A percentile compares a stretch with the other conserved stretches of the same genome.
Conservation (phyloP, 208 protist species). For the Phytomonas francai region DNA sequence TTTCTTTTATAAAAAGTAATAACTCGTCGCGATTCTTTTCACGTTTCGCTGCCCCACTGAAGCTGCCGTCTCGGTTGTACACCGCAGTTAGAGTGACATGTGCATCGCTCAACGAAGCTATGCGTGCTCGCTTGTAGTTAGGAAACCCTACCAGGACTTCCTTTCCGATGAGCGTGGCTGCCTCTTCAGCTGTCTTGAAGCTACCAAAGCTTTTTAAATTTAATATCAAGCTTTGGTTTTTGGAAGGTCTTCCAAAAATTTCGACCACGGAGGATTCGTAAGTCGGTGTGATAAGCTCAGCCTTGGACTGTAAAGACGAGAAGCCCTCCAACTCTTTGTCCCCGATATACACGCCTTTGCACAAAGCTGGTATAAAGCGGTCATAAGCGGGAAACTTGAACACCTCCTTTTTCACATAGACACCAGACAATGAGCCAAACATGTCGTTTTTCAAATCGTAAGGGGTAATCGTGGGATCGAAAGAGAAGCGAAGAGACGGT, state of each 20-base stretch:
- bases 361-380: constrained; percentile 56
- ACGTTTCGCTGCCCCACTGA: constrained; percentile 42
- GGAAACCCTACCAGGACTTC: constrained; percentile 85
- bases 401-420: constrained; percentile 33
- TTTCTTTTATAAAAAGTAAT: constrained; percentile 45
- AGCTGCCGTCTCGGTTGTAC: constrained; percentile 50
- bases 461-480: constrained; percentile 43
- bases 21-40: constrained; percentile 65
- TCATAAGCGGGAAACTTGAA: constrained; percentile 46
- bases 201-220: constrained; percentile 25
- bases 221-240: constrained; percentile 72
- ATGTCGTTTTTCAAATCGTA: constrained; percentile 44
- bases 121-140: constrained; percentile 78
- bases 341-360: constrained; percentile 40
- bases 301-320: constrained; percentile 64
- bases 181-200: constrained; percentile 24
- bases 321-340: constrained; percentile 70
- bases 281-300: constrained; percentile 26
- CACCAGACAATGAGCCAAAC: constrained; percentile 48
- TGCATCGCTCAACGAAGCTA: constrained; percentile 60
- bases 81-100: constrained; percentile 28
- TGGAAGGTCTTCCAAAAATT: constrained; percentile 68
- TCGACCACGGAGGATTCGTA: constrained; percentile 55
- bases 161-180: constrained; percentile 47
- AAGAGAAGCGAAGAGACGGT: constrained; percentile 48